Conservation (phyloP, 257 asterid species). For the Primulina eburnea region DNA sequence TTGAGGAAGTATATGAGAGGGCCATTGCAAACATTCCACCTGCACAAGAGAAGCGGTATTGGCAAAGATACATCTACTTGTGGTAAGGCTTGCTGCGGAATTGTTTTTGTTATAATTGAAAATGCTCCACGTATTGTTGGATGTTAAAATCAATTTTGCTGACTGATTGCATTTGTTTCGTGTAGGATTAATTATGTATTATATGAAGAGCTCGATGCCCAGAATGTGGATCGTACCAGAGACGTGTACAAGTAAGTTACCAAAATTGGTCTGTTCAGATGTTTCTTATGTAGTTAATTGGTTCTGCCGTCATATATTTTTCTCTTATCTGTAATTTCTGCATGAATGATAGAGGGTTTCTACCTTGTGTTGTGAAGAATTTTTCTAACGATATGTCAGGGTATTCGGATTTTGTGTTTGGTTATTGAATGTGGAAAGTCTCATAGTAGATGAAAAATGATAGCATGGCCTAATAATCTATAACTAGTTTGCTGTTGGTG, state of each 20-base stretch:
- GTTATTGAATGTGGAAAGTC: not conserved
- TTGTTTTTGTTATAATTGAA: not conserved
- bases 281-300: constrained; percentile 11
- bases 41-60: constrained; percentile 82
- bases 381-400: not conserved
- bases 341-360: not conserved
- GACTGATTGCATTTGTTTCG: constrained; percentile 25
- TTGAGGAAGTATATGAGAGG: constrained; percentile 84
- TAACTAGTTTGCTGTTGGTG: not conserved
- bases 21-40: constrained; percentile 95
- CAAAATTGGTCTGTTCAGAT: constrained; percentile 9
- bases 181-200: constrained; percentile 83
- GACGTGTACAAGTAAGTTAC: constrained; percentile 74
- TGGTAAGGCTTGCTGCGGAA: constrained; percentile 49
- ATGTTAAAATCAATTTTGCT: constrained; percentile 12
- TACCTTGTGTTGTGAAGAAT: not conserved
- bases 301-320: not conserved
- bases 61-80: constrained; percentile 89
- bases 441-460: not conserved
- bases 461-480: not conserved
- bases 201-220: constrained; percentile 87
- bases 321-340: not conserved
- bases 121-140: not conserved
- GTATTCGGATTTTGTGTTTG: not conserved
- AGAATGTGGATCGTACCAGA: constrained; percentile 77